phyloP scores from a whole-genome alignment of 306 rosid genomes.

The Crotalaria pallida region DNA sequence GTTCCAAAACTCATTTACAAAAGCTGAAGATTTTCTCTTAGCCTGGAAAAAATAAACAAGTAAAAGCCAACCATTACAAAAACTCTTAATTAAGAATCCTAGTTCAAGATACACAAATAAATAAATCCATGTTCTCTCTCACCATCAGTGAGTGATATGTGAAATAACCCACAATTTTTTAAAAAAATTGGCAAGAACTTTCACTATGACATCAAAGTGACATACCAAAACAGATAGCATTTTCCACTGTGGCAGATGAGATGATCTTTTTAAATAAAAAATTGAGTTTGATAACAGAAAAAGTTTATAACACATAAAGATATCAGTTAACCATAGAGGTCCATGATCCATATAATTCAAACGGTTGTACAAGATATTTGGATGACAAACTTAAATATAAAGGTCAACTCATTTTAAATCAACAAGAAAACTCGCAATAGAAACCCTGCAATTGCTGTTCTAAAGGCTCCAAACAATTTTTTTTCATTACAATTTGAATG shows the following conservation, averaged over 20 bases:
- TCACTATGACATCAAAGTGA: background rate
- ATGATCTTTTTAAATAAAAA: background rate
- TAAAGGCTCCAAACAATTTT: background rate
- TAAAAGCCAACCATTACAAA: background rate
- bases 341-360: background rate
- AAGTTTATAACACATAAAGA: background rate
- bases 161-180: background rate
- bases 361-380: background rate
- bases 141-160: background rate
- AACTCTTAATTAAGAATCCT: background rate
- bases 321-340: background rate
- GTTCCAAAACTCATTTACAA: slow-evolving; percentile 38
- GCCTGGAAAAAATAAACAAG: slow-evolving; percentile 44
- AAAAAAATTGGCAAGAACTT: slow-evolving; percentile 11
- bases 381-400: background rate
- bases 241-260: background rate
- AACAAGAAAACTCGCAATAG: background rate
- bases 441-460: background rate
- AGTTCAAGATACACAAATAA: slow-evolving; percentile 14
- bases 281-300: no score
- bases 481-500: background rate
- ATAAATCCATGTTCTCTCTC: background rate
- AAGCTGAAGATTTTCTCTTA: slow-evolving; percentile 65
- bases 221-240: background rate
- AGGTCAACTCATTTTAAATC: background rate